phyloP scores from a whole-genome alignment of 306 rosid species.

The Vigna nakashimae region DNA sequence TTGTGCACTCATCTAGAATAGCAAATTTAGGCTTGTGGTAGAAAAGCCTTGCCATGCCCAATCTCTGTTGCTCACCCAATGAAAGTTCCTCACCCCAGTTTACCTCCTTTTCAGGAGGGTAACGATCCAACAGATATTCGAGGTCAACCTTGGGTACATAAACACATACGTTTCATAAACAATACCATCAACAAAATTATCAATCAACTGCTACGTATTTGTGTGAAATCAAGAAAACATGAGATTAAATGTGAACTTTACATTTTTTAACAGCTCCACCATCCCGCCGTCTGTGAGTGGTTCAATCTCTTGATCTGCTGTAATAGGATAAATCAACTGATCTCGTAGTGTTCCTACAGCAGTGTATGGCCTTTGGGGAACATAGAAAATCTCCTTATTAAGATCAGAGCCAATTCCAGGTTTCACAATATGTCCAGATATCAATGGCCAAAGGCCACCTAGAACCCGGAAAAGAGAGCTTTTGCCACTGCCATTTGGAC shows the following conservation, averaged over 20 bases:
- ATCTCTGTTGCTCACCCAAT: constrained; percentile 95
- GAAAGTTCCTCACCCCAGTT: constrained; percentile 99
- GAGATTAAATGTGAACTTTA: constrained; percentile 41
- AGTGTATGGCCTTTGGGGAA: constrained; percentile 99
- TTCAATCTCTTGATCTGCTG: constrained; percentile 75
- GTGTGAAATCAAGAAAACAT: constrained; percentile 35
- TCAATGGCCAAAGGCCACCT: constrained; percentile 99
- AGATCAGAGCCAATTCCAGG: constrained; percentile 99
- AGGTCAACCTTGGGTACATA: constrained; percentile 83
- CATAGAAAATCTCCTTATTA: constrained; percentile 97
- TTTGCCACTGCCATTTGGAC: constrained; percentile 99
- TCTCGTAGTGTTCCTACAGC: constrained; percentile 99
- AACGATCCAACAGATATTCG: constrained; percentile 91
- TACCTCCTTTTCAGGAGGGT: constrained; percentile 84
- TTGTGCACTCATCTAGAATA: constrained; percentile 98
- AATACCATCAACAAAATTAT: constrained; percentile 40
- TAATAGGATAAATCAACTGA: constrained; percentile 95
- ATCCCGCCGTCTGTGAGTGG: constrained; percentile 83
- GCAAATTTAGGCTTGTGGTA: constrained; percentile 98
- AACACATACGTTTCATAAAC: constrained; percentile 33
- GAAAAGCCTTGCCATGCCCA: constrained; percentile 99
- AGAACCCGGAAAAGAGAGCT: constrained; percentile 98
- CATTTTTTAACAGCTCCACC: constrained; percentile 90
- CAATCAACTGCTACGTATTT: constrained; percentile 30
- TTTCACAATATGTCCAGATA: constrained; percentile 91